Conservation (phyloP, 2,329 filamentous ascomycete genomes). For the Thermoascus crustaceus region DNA sequence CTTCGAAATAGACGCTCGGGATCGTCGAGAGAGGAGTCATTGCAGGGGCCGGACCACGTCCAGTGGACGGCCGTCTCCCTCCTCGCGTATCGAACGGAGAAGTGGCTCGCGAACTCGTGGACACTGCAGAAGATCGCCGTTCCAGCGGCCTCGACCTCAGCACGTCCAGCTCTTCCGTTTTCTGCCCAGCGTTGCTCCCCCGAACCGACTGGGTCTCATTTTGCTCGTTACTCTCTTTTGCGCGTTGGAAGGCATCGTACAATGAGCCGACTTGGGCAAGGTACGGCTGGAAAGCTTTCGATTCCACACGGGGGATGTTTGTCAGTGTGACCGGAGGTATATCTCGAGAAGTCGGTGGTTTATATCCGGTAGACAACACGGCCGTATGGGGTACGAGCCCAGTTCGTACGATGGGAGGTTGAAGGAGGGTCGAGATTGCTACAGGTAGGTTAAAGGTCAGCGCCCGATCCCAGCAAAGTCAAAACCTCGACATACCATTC, state of each 20-base stretch:
- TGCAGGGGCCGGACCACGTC: slow-evolving; percentile 54
- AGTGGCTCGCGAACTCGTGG: slow-evolving; percentile 34
- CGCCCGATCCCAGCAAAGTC: background rate
- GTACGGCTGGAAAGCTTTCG: slow-evolving; percentile 74
- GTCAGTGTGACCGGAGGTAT: slow-evolving; percentile 90
- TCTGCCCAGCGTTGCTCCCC: slow-evolving; percentile 34
- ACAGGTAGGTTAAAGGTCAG: slow-evolving; percentile 3
- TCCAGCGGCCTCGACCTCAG: slow-evolving; percentile 34
- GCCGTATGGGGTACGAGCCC: slow-evolving; percentile 73
- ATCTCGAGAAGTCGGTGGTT: slow-evolving; percentile 74
- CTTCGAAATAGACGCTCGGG: slow-evolving; percentile 86
- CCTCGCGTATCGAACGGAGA: slow-evolving; percentile 44
- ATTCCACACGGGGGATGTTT: slow-evolving; percentile 74
- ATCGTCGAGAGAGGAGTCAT: slow-evolving; percentile 86
- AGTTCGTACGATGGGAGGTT: slow-evolving; percentile 81
- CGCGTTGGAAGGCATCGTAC: slow-evolving; percentile 80
- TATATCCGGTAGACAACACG: slow-evolving; percentile 61
- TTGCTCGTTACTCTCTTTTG: slow-evolving; percentile 69
- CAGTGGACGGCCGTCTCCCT: slow-evolving; percentile 44
- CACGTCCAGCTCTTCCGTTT: slow-evolving; percentile 43
- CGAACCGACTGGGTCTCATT: slow-evolving; percentile 40
- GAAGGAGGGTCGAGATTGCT: slow-evolving; percentile 91
- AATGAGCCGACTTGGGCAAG: slow-evolving; percentile 75
- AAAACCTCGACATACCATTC: slow-evolving; percentile 54
- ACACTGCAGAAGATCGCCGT: slow-evolving; percentile 33